phyloP scores from a whole-genome alignment of 2,329 filamentous ascomycete species.

The Zelopaecilomyces penicillatus region DNA sequence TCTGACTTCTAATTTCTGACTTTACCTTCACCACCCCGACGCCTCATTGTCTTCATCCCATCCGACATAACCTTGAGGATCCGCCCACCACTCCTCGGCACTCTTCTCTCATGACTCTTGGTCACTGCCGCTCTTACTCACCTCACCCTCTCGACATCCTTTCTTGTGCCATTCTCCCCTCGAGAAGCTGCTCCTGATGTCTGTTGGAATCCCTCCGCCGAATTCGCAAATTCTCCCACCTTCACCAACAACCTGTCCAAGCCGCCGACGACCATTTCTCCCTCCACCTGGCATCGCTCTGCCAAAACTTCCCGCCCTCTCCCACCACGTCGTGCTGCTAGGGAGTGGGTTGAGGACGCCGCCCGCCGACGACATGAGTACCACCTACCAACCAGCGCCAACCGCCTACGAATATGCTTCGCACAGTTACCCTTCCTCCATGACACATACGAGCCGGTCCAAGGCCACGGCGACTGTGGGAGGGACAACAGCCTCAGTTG shows the following conservation, averaged over 20 bases:
- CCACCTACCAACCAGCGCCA: slow-evolving; percentile 41
- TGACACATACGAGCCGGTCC: slow-evolving; percentile 25
- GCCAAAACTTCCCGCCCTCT: slow-evolving; percentile 16
- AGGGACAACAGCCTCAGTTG: slow-evolving; percentile 3
- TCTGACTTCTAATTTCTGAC: too few relatives aligned
- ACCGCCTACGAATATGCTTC: slow-evolving; percentile 39
- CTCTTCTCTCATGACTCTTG: slow-evolving; percentile 4
- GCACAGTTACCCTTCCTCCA: slow-evolving; percentile 28
- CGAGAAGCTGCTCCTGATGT: slow-evolving; percentile 17
- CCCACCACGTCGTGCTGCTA: slow-evolving; percentile 11
- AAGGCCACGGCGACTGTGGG: slow-evolving; percentile 12
- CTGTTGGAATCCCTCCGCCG: slow-evolving; percentile 16
- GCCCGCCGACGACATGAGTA: slow-evolving; percentile 44
- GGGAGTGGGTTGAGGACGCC: slow-evolving; percentile 41
- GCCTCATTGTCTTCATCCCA: neutral
- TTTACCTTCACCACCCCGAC: too few relatives aligned
- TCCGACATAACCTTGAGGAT: neutral
- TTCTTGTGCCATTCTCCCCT: neutral
- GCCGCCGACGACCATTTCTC: slow-evolving; percentile 12
- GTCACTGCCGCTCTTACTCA: slow-evolving; percentile 8
- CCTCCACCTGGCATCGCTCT: slow-evolving; percentile 12
- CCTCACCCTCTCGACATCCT: neutral
- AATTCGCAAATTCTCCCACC: slow-evolving; percentile 14
- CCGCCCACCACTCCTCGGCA: neutral
- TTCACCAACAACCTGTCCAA: slow-evolving; percentile 14